These are phyloP conservation scores for Yamadazyma friedrichii DNA, from an alignment of 1,139 yeast species.

Conservation along the genomic window DNA sequence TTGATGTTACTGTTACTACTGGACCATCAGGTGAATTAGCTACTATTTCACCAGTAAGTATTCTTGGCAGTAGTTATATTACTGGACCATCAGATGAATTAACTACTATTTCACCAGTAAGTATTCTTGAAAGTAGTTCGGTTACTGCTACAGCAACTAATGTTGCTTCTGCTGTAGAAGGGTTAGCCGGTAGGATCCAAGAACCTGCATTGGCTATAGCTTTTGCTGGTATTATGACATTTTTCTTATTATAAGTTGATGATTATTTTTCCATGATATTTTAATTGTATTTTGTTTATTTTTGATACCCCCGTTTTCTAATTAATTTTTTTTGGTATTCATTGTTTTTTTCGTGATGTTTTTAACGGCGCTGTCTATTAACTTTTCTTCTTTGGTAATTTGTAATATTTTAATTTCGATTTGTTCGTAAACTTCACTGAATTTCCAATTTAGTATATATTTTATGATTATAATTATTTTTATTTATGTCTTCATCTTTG, in stretches of 20 bases:
- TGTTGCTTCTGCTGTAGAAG: background rate
- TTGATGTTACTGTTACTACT: constrained; percentile 3
- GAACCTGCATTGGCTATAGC: constrained; percentile 1
- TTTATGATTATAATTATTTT: too few species aligned
- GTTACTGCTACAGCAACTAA: background rate
- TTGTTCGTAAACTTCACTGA: background rate
- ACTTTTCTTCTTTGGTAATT: background rate
- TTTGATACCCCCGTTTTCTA: background rate
- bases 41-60: background rate
- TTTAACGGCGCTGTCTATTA: background rate
- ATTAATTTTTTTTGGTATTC: background rate
- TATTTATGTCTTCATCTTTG: too few species aligned
- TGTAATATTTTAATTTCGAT: background rate
- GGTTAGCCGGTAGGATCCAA: background rate
- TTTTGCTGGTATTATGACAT: constrained; percentile 2
- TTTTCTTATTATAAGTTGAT: constrained; percentile 2
- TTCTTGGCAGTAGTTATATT: background rate
- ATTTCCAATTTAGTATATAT: too few species aligned
- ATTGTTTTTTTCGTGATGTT: background rate
- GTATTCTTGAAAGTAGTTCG: background rate
- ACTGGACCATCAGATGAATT: constrained; percentile 2
- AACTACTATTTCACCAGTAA: background rate
- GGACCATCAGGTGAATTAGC: constrained; percentile 1
- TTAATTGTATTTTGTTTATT: background rate
- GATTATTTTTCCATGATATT: background rate